Base-by-base conservation (phyloP, 306 rosid genomes). In the Ormosia semicastrata region DNA sequence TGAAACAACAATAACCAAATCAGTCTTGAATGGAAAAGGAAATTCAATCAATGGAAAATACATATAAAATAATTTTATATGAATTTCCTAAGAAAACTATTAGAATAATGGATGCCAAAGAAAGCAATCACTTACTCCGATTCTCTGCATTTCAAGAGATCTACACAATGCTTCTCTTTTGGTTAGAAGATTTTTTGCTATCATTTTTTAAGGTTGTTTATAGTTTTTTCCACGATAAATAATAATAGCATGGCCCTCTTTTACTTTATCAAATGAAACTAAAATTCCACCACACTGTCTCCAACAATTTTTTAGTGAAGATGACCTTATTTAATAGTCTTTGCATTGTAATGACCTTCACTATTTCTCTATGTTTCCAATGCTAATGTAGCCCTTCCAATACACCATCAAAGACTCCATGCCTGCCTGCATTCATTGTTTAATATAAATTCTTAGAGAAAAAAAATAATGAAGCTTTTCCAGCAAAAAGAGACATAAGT, bases 311-410 rank as follows among this genome's bases (percentile, higher is more conserved):
- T 59, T 97, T 90, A 50, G 97, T 94, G 85, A 81, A 17, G 44
- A 86, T 79, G 85, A 92, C 94, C 80, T 74, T 91, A 34, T 71
- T 75, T 46, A 85, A 75, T 56, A 47, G 62, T 86, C 83, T 92
- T 86, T 94, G 98, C 95, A 85, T 94, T 2, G 95, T 90, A 53
- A 94, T 87, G 62, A 94, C 92, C 81, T 92, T 94, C n/a, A 83
- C 97, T n/a, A 94, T 84, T 89, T 94, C 98, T 81, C 92, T 92
- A 83, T 90, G 89, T 83, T 94, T 94, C 98, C 97, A 94, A 15
- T 94, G 94, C 78, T 94, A 97, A 82, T 81, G 91, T 57, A 94
- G 66, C 37, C 97, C 92, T 89, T 92, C 98, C 74, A 92, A 67
- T 8, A 94, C 93, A 53, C 98, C 98, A 82, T 87, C 91, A 69